A percentile compares a stretch with the other conserved stretches of the same genome.
Evolutionary conservation across 2,329 filamentous ascomycete species (phyloP).

Genomic region (Stachybotrys chartarum): DNA sequence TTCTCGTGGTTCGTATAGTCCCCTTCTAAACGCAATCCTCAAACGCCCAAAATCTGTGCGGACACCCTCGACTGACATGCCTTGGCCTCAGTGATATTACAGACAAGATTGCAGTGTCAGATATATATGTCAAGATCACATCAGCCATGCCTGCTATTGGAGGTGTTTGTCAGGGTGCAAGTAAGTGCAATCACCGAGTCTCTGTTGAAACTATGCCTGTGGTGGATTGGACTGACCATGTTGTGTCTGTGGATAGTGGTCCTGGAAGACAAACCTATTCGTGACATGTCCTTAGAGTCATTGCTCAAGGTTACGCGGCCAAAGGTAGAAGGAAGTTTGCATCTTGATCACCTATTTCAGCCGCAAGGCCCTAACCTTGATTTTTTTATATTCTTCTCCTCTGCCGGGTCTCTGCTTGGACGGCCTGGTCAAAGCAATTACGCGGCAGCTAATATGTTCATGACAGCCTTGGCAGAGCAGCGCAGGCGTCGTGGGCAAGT

Average conservation of each 20-base stretch:
- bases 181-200: not conserved
- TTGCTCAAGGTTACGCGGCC: conserved; percentile 21
- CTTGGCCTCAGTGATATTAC: conserved; percentile 4
- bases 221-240: not conserved
- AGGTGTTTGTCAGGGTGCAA: conserved; percentile 35
- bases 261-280: conserved; percentile 26
- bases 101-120: conserved; percentile 2
- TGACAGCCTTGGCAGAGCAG: conserved; percentile 19
- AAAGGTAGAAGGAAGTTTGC: conserved; percentile 27
- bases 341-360: conserved; percentile 23
- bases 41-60: not conserved
- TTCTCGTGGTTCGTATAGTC: conserved; percentile 1
- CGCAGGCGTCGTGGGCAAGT: conserved; percentile 24
- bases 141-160: conserved; percentile 23
- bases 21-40: no score
- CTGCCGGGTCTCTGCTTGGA: conserved; percentile 23
- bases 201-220: not conserved
- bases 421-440: conserved; percentile 30
- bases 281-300: conserved; percentile 20
- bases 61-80: not conserved
- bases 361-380: conserved; percentile 17
- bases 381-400: conserved; percentile 36
- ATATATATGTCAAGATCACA: conserved; percentile 9
- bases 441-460: conserved; percentile 28
- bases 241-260: conserved; percentile 20